Evolutionary conservation across 441 rosid species (phyloP).

Genomic region (Monsonia emarginata): DNA sequence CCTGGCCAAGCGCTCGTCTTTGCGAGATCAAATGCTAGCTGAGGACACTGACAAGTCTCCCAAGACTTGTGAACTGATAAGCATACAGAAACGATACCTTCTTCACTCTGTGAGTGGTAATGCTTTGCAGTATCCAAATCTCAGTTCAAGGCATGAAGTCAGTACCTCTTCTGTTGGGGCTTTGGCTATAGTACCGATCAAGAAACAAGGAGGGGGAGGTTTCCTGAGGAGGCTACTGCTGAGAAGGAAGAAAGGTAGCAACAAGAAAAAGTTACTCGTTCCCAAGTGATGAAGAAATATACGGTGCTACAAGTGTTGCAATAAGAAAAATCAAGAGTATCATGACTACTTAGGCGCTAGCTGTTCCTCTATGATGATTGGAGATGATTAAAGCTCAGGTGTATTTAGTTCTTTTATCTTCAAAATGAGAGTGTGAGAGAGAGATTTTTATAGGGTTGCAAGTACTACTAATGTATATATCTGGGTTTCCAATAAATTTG

Average conservation of each 20-base stretch:
- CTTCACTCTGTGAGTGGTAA: constrained; percentile 18
- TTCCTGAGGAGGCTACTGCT: constrained; percentile 52
- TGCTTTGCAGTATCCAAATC: constrained; percentile 16
- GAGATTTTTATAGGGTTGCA: constrained; percentile 2
- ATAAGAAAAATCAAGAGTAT: not conserved
- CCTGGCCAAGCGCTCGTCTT: constrained; percentile 40
- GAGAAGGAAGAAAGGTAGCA: constrained; percentile 55
- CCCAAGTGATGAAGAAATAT: not conserved
- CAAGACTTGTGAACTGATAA: constrained; percentile 22
- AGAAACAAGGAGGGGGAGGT: constrained; percentile 44
- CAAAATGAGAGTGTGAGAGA: not conserved
- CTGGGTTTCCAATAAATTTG: constrained; percentile 1
- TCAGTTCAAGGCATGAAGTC: constrained; percentile 23
- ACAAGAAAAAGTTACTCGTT: constrained; percentile 26
- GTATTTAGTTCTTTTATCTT: too few relatives aligned
- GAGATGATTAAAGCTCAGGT: too few relatives aligned
- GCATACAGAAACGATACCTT: constrained; percentile 18
- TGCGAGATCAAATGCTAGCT: constrained; percentile 54
- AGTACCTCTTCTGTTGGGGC: constrained; percentile 21
- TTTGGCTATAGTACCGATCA: constrained; percentile 38
- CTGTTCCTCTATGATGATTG: too few relatives aligned
- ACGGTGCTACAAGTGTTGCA: not conserved
- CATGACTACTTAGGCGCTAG: constrained; percentile 3
- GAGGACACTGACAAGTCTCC: constrained; percentile 39
- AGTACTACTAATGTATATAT: constrained; percentile 6